phyloP scores from a whole-genome alignment of 164 flowering plant genomes.

The Macadamia tetraphylla region DNA sequence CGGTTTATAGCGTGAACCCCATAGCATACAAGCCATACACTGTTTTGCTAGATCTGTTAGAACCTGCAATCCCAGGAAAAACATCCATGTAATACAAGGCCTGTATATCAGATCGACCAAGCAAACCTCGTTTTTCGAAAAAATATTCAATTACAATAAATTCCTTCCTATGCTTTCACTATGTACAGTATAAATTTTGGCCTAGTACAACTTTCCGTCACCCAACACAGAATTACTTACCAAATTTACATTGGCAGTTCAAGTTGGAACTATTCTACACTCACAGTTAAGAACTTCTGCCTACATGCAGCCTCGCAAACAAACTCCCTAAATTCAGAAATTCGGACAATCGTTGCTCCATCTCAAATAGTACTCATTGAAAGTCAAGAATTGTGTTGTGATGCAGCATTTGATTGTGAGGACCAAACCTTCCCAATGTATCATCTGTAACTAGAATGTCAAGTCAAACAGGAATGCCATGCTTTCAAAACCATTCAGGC shows the following conservation, averaged over 20 bases:
- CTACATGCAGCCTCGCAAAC: not conserved
- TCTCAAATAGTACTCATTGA: not conserved
- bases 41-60: too few species aligned
- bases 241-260: not conserved
- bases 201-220: not conserved
- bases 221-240: not conserved
- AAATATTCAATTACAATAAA: too few species aligned
- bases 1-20: too few species aligned
- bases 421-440: not conserved
- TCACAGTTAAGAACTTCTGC: not conserved
- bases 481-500: constrained; percentile 95
- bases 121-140: too few species aligned
- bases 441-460: constrained; percentile 15
- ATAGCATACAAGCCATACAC: too few species aligned
- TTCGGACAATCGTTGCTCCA: not conserved
- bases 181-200: too few species aligned
- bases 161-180: too few species aligned
- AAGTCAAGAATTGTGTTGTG: not conserved
- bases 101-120: too few species aligned
- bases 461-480: constrained; percentile 63
- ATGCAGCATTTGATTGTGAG: not conserved
- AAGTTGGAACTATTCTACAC: not conserved
- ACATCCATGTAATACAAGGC: too few species aligned
- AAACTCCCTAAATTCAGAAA: not conserved
- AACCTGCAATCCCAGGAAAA: too few species aligned